Evolutionary conservation across 331 rosid species (phyloP).

Genomic region (Saraca asoca): DNA sequence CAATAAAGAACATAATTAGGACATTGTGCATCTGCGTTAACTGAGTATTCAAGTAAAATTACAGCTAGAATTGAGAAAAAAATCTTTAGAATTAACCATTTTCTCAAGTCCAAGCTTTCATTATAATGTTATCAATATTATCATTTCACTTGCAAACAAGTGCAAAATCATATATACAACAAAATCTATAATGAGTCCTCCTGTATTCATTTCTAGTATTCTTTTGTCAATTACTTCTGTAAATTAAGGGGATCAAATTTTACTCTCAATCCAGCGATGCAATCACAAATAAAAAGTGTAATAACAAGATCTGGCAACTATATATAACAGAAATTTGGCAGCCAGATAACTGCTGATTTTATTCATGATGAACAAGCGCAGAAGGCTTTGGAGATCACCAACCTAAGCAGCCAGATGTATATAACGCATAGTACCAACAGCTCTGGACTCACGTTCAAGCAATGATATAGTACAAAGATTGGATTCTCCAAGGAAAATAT

Average conservation of each 20-base stretch:
- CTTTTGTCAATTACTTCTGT: no score
- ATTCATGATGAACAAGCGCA: neutral
- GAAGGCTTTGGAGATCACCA: neutral
- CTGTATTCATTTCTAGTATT: no score
- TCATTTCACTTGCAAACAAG: neutral
- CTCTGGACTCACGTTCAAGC: neutral
- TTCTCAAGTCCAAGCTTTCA: neutral
- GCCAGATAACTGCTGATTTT: no score
- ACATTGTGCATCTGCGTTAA: constrained; percentile 65
- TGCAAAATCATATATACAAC: no score
- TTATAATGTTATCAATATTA: neutral
- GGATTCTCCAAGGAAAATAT: neutral
- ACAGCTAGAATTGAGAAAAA: neutral
- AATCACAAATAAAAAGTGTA: neutral
- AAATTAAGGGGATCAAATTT: no score
- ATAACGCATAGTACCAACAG: neutral
- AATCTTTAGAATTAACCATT: neutral
- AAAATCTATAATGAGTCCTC: no score
- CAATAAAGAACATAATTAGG: constrained; percentile 50
- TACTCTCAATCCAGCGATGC: neutral
- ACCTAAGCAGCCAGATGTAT: neutral
- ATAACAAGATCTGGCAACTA: neutral
- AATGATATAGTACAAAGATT: no score
- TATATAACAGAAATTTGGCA: neutral
- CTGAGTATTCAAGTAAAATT: neutral